Base-by-base conservation (phyloP, 805 yeast species). In the Myxozyma vanderwaltii region DNA sequence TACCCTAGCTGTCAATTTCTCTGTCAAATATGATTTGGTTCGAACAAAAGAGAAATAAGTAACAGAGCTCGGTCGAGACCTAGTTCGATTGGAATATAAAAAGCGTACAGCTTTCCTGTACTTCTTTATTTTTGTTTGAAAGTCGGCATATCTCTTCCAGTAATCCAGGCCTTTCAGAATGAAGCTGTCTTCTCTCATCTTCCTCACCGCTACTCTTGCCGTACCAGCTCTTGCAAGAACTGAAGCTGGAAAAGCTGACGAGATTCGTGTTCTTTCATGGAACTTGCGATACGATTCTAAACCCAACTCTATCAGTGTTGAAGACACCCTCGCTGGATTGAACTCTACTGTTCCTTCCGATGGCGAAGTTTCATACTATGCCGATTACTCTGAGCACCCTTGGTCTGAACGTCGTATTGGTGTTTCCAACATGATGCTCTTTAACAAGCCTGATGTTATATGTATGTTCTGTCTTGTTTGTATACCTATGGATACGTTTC, bases 331-430 rank as follows among this genome's bases (percentile, higher is more conserved):
- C 26, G 51, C 56, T 2, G 29, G 50, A 13, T 24, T 56, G 19
- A 56, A 51, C 40, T 17, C 56, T 13, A 45, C 52, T 1, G 21
- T 56, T 15, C 56, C 56, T 12, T 5, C 24, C 33, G 56, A 50
- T 27, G 31, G 5, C 12, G 52, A 44, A 1, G 12, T 51, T 19
- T 3, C 10, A 5, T 44, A 43, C 46, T 56, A 56, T 35, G 3
- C 46, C 2, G 26, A 36, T 29, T 38, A 44, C 31, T 10, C n/a
- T 26, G 52, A 51, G 27, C 46, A 51, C 38, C 40, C 59, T 3
- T 56, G 59, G 59, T 50, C 59, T n/a, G 26, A 41, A 4, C 49
- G 59, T 12, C 59, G 59, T 21, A 51, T 56, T 21, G 56, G 33
- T 8, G 21, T 56, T 33, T 8, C 57, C 4, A 50, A 38, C 38